A percentile compares a stretch with the other conserved stretches of the same genome.
Conservation (phyloP, 2,329 filamentous ascomycete species). For the Colletotrichum sp. region DNA sequence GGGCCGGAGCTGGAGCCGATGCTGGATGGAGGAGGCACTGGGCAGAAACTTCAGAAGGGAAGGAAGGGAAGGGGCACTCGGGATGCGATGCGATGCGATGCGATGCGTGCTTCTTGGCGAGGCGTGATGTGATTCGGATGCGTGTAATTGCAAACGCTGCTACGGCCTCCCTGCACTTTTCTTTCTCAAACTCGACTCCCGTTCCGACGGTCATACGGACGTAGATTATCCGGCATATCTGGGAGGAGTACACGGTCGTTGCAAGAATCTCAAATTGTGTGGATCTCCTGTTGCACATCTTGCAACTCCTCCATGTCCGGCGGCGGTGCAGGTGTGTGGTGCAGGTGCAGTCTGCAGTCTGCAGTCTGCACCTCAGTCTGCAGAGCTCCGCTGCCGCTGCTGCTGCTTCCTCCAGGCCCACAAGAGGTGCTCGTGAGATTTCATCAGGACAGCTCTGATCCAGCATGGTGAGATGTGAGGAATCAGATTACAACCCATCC, state of each 20-base stretch:
- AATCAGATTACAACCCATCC: neutral
- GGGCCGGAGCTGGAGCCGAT: neutral
- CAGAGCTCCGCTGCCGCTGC: neutral
- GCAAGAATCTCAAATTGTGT: neutral
- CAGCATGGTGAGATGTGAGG: neutral
- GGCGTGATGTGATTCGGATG: neutral
- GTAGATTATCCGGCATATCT: neutral
- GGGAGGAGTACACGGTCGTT: neutral
- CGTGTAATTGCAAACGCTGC: neutral
- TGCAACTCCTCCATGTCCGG: neutral
- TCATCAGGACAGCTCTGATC: neutral
- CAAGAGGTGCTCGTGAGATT: neutral
- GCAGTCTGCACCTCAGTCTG: neutral
- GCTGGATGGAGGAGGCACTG: neutral
- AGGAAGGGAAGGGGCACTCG: neutral
- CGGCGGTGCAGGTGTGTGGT: neutral
- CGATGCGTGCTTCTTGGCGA: constrained; percentile 3
- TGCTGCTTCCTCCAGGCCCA: neutral
- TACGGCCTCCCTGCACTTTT: neutral
- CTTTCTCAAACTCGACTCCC: neutral
- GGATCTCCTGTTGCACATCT: neutral
- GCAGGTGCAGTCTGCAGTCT: neutral
- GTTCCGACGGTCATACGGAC: neutral
- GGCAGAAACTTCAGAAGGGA: neutral
- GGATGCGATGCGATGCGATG: neutral